Evolutionary conservation across 2,329 filamentous ascomycete species (phyloP), one percentile per base, ranked within the genome.

Genomic region (Penicillium brevicompactum): DNA sequence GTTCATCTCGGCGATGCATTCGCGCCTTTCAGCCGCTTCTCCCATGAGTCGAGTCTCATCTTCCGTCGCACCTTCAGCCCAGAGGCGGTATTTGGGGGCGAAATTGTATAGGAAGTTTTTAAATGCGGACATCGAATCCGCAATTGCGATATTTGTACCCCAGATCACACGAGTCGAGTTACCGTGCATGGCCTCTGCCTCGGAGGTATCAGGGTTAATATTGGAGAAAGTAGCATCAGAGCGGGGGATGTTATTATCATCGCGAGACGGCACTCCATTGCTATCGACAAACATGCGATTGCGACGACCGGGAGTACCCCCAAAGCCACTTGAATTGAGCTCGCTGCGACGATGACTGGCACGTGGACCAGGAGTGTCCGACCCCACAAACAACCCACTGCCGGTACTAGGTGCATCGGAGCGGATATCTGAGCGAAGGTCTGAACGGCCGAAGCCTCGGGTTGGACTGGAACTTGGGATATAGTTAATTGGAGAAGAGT

Each of bases 81-180:
- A 94, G 84, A 97, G 85, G 60, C 94, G 90, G 70, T 99, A 97
- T 75, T 97, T 97, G 64, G 86, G 87, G 57, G 92, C 91, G 67
- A 94, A 99, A 71, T 96, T 95, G 70, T 87, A 86, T 27, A 99
- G 79, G 68, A 99, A 99, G 61, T 94, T 92, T 69, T 94, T 93
- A 80, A 97, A 96, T 0, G 87, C 82, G 49, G 87, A 85, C 73
- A 95, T 90, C 0, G 91, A 92, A 71, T 97, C 92, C 57, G 91
- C 86, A 50, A 99, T 89, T 5, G 93, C 96, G 47, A 99, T 90
- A 38, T 96, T 97, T 42, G 94, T 99, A 73, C 94, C 94, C 94
- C 94, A 99, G 61, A 99, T 93, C 55, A 95, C 85, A 63, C 89
- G 87, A 53, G 88, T 88, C 38, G 90, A 90, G 55, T 85, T 85